Conservation (phyloP, 139 green algal genomes). For the Chlorokybus atmophyticus region DNA sequence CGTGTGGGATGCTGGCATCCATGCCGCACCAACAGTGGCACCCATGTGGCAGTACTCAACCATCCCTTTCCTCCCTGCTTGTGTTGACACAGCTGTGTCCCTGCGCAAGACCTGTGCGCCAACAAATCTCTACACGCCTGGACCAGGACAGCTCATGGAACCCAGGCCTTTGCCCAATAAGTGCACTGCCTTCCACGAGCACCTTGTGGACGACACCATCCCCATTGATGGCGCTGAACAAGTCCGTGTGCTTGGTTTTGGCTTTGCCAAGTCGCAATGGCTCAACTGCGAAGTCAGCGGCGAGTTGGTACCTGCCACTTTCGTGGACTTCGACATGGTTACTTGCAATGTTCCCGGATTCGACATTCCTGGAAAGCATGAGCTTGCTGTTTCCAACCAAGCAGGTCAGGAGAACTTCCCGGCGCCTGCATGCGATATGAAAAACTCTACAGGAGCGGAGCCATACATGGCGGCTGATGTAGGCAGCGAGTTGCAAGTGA, state of each 20-base stretch:
- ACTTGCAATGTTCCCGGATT: conserved; percentile 1
- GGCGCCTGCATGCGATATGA: background rate
- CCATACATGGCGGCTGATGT: no score
- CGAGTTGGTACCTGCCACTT: conserved; percentile 4
- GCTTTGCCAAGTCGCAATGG: conserved; percentile 16
- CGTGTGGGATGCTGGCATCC: no score
- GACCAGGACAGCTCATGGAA: no score
- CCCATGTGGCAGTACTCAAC: no score
- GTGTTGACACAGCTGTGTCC: no score
- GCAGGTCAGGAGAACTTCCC: background rate
- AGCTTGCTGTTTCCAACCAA: conserved; percentile 16
- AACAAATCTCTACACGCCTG: no score
- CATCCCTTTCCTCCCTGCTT: no score
- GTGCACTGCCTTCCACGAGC: no score
- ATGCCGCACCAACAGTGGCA: no score
- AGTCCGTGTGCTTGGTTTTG: conserved; percentile 11
- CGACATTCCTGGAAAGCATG: conserved; percentile 2
- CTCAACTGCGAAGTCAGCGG: conserved; percentile 12
- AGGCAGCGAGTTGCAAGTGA: background rate
- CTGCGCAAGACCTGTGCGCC: no score
- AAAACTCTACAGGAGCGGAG: background rate
- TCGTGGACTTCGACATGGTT: conserved; percentile 8
- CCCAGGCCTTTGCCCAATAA: no score
- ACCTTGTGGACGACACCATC: background rate
- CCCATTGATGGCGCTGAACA: conserved; percentile 8